A percentile compares a stretch with the other conserved stretches of the same genome.
Conservation (phyloP, 2,329 filamentous ascomycete genomes). For the Apiospora pterosperma region DNA sequence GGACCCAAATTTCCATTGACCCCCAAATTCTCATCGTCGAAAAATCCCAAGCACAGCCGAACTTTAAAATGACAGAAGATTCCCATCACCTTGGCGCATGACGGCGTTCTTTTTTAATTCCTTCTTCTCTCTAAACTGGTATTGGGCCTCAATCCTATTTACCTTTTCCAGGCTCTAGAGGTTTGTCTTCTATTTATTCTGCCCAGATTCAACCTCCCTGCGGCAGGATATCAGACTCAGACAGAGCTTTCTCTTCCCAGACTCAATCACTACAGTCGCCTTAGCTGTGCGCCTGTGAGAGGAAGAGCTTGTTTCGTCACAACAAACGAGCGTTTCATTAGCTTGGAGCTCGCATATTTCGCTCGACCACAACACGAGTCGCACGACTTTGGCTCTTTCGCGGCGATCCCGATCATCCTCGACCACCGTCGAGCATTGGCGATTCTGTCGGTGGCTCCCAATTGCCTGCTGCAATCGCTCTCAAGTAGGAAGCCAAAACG, state of each 20-base stretch:
- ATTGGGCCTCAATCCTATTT: background rate
- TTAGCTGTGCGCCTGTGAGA: background rate
- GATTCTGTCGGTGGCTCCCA: background rate
- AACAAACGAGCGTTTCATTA: background rate
- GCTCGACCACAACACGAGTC: background rate
- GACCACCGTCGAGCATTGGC: background rate
- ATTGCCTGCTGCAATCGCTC: background rate
- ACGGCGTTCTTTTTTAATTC: background rate
- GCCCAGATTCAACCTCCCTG: background rate
- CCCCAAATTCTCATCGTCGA: slow-evolving; percentile 2
- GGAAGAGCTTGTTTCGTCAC: background rate
- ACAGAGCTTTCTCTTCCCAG: background rate
- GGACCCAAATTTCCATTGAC: background rate
- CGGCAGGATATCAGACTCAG: background rate
- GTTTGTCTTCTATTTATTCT: background rate
- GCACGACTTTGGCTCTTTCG: background rate
- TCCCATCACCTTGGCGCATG: slow-evolving; percentile 4
- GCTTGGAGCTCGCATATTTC: background rate
- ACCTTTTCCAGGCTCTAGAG: background rate
- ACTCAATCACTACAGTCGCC: background rate
- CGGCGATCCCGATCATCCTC: background rate
- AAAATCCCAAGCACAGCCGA: background rate
- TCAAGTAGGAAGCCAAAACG: background rate
- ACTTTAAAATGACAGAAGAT: slow-evolving; percentile 6
- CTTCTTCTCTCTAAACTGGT: background rate